Evolutionary conservation across 2,329 filamentous ascomycete genomes (phyloP), one percentile per base, ranked within the genome.

Genomic region (Fusarium sacchari): DNA sequence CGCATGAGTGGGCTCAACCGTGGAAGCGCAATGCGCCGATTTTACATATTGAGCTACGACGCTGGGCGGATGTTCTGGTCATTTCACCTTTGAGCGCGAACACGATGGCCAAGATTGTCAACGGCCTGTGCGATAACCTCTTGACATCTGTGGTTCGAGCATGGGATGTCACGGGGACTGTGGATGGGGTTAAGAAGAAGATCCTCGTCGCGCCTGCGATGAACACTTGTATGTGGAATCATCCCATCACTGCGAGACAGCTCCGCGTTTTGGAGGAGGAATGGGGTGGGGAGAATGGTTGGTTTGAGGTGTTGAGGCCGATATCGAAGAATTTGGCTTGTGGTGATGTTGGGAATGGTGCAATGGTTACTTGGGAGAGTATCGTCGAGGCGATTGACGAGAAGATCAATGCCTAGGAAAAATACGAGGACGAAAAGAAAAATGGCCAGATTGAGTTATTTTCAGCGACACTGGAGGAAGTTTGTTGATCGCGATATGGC

Each of bases 211-310:
- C 93, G 6, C 91, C 92, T 4, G 91, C 93, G 36, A 97, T 97
- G 94, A 97, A 98, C 81, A 94, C 90, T 30, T 91, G 92, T 8
- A 97, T 97, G 95, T 97, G 93, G 92, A 86, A 87, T 62, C 94
- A 98, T 80, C 95, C 95, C 5, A 85, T 97, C 50, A 97, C 95
- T 2, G 86, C 83, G 56, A 90, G 88, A 71, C 94, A 97, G 72
- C 82, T 97, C 42, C 84, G 84, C 44, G 84, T 93, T 0, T 83
- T 98, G 52, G 88, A 91, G 71, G 88, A 92, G 53, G 93, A 95
- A 65, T 97, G 95, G 94, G 92, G 91, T 11, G 83, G 82, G 4
- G 74, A 81, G 26, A 79, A 80, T 28, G 79, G 83, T 49, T 84
- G 81, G 82, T 84, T 96, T 73, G 91, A 94, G 77, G 89, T 97